Percentiles rank a stretch among this genome's conserved stretches.
Conservation (phyloP, 2,329 filamentous ascomycete species). For the Beauveria pseudobassiana region DNA sequence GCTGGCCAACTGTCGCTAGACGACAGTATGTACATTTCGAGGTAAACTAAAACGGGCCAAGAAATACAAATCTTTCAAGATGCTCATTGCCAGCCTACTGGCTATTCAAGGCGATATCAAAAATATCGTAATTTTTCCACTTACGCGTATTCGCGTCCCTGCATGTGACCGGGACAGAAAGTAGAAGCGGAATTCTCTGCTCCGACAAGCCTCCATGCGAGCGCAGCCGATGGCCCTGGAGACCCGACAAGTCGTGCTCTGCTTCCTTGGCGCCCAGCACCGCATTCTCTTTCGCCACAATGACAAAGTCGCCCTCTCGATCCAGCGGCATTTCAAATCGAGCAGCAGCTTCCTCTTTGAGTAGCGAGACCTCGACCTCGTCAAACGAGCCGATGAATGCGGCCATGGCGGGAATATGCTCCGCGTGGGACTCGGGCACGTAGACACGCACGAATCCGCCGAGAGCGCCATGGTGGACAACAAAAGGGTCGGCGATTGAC, state of each 20-base stretch:
- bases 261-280: slow-evolving; percentile 28
- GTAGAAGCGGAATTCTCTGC: slow-evolving; percentile 28
- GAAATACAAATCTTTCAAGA: background rate
- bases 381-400: slow-evolving; percentile 21
- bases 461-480: slow-evolving; percentile 34
- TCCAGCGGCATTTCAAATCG: slow-evolving; percentile 31
- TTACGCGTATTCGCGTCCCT: slow-evolving; percentile 8
- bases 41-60: background rate
- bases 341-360: slow-evolving; percentile 24
- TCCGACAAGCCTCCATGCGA: slow-evolving; percentile 35
- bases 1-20: background rate
- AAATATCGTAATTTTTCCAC: slow-evolving; percentile 33
- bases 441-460: slow-evolving; percentile 35
- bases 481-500: slow-evolving; percentile 36
- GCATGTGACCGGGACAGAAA: slow-evolving; percentile 20
- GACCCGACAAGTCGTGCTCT: slow-evolving; percentile 27
- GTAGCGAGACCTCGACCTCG: slow-evolving; percentile 26
- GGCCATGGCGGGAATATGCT: slow-evolving; percentile 20
- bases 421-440: slow-evolving; percentile 17
- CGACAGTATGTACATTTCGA: background rate
- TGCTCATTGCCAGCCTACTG: background rate
- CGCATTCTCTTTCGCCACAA: slow-evolving; percentile 27
- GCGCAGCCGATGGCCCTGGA: slow-evolving; percentile 27
- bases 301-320: slow-evolving; percentile 32
- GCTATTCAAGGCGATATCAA: slow-evolving; percentile 29